Conservation (phyloP, 2,329 filamentous ascomycete species). For the Fusarium buxicola region DNA sequence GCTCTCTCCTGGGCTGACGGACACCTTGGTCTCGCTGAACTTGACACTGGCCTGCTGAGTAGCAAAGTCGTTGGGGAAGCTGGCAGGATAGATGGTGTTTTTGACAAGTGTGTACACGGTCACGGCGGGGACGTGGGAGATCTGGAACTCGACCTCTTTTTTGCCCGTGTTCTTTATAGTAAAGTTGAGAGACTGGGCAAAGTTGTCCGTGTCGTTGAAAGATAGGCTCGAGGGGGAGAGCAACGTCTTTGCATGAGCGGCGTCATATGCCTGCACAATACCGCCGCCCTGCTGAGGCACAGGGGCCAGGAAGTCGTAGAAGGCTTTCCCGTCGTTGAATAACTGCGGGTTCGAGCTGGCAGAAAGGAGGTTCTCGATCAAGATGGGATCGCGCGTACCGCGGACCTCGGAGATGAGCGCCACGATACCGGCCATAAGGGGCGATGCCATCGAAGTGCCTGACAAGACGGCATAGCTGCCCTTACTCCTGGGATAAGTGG, state of each 20-base stretch:
- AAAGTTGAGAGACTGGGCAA: constrained; percentile 62
- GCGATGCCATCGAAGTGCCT: constrained; percentile 71
- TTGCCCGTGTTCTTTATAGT: constrained; percentile 66
- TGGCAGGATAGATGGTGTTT: constrained; percentile 50
- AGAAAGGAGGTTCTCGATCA: constrained; percentile 62
- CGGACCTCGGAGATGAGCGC: constrained; percentile 65
- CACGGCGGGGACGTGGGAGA: constrained; percentile 62
- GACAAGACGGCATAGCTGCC: constrained; percentile 64
- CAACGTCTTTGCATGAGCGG: constrained; percentile 64
- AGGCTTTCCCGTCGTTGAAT: constrained; percentile 58
- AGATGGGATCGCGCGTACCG: constrained; percentile 62
- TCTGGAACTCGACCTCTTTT: constrained; percentile 61
- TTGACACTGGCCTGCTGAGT: constrained; percentile 56
- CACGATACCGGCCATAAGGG: constrained; percentile 65
- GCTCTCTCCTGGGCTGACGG: constrained; percentile 56
- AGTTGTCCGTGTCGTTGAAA: constrained; percentile 73
- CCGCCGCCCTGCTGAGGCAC: constrained; percentile 71
- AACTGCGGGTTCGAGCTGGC: constrained; percentile 61
- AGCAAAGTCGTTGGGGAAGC: constrained; percentile 60
- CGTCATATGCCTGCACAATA: constrained; percentile 69
- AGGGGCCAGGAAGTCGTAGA: constrained; percentile 60
- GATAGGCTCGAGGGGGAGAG: constrained; percentile 68
- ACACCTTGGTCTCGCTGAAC: constrained; percentile 58
- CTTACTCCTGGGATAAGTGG: constrained; percentile 62
- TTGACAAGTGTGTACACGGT: constrained; percentile 63